phyloP scores from a whole-genome alignment of 2,329 filamentous ascomycete genomes.

The Colletotrichum navitas region DNA sequence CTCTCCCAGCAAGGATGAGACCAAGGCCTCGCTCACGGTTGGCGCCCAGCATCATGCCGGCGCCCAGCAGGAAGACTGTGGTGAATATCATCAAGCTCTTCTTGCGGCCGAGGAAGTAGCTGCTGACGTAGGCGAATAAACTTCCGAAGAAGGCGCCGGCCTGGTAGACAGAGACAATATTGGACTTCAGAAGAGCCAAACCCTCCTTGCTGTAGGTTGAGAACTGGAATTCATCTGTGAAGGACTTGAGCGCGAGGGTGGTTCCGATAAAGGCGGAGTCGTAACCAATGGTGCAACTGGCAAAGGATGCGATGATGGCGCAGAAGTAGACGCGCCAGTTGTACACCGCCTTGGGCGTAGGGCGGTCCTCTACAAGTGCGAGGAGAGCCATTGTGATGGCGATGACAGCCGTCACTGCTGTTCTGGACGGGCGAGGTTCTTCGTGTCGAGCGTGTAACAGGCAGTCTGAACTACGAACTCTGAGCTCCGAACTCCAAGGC shows the following conservation, averaged over 20 bases:
- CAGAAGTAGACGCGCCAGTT: constrained; percentile 71
- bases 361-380: constrained; percentile 66
- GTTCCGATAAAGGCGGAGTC: constrained; percentile 86
- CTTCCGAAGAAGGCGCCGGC: constrained; percentile 87
- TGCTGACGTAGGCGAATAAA: constrained; percentile 75
- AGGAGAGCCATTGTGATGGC: constrained; percentile 60
- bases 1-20: constrained; percentile 71
- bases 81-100: constrained; percentile 72
- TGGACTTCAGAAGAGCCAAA: constrained; percentile 74
- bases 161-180: constrained; percentile 86
- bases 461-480: constrained; percentile 25
- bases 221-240: constrained; percentile 77
- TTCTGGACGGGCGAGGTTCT: constrained; percentile 18
- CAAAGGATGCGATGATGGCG: constrained; percentile 67
- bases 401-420: constrained; percentile 30
- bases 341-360: constrained; percentile 69
- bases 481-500: constrained; percentile 29
- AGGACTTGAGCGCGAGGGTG: constrained; percentile 78
- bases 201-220: constrained; percentile 58
- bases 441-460: constrained; percentile 13
- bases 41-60: constrained; percentile 79
- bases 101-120: constrained; percentile 76
- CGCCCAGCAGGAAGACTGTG: constrained; percentile 76
- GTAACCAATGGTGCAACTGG: constrained; percentile 69
- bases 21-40: constrained; percentile 73